phyloP scores from a whole-genome alignment of 73 alveolate genomes.

The Tetrahymena borealis region DNA sequence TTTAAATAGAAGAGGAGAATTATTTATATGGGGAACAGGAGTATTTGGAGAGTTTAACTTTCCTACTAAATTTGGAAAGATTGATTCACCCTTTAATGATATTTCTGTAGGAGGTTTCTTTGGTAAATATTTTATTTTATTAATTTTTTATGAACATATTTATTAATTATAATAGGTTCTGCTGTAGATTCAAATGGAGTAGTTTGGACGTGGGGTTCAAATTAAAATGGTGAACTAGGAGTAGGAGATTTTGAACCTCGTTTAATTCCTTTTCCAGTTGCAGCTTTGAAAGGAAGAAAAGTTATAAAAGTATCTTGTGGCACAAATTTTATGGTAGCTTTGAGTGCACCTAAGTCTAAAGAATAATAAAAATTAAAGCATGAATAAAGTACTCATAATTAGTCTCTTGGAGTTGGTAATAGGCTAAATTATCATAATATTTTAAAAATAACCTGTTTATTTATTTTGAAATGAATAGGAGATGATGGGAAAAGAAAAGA shows the following conservation, averaged over 20 bases:
- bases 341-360: background rate
- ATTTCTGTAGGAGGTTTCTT: slow-evolving; percentile 26
- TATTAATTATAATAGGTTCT: background rate
- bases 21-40: slow-evolving; percentile 49
- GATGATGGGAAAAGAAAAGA: background rate
- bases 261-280: slow-evolving; percentile 23
- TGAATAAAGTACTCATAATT: background rate
- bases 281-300: slow-evolving; percentile 27
- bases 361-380: background rate
- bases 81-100: slow-evolving; percentile 1
- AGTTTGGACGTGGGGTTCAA: slow-evolving; percentile 48
- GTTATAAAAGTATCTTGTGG: slow-evolving; percentile 20
- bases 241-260: slow-evolving; percentile 29
- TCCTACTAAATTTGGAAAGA: slow-evolving; percentile 19
- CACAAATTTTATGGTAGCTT: slow-evolving; percentile 17
- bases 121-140: background rate
- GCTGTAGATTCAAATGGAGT: slow-evolving; percentile 25
- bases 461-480: background rate
- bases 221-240: slow-evolving; percentile 45
- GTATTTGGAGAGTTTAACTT: slow-evolving; percentile 40
- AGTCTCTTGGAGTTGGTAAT: background rate
- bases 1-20: slow-evolving; percentile 11
- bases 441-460: background rate
- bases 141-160: background rate
- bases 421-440: background rate